A percentile compares a stretch with the other conserved stretches of the same genome.
Evolutionary conservation across 495 filamentous ascomycete genomes (phyloP).

Genomic region (Cercophora scortea): DNA sequence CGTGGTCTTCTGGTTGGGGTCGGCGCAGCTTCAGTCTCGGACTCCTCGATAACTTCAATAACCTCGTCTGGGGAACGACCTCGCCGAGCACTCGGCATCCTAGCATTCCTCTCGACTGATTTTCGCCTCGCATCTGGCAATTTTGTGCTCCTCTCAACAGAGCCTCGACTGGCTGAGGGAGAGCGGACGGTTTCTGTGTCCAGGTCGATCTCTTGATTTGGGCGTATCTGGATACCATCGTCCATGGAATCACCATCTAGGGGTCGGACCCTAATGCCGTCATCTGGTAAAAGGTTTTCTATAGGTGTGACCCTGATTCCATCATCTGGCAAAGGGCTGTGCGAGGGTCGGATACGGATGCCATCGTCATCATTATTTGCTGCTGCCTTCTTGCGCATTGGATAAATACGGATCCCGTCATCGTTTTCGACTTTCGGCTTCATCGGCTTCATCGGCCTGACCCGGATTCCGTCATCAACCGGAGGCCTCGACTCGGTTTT

Average conservation of each 20-base stretch:
- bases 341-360: conserved; percentile 15
- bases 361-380: conserved; percentile 26
- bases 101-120: conserved; percentile 11
- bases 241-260: background rate
- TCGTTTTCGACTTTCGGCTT: background rate
- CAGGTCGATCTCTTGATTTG: conserved; percentile 15
- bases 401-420: conserved; percentile 27
- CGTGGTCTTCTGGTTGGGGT: conserved; percentile 19
- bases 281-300: conserved; percentile 10
- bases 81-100: conserved; percentile 15
- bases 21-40: conserved; percentile 16
- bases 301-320: conserved; percentile 25
- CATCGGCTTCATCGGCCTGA: conserved; percentile 17
- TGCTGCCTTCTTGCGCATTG: conserved; percentile 13
- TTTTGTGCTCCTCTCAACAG: conserved; percentile 9
- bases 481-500: conserved; percentile 12
- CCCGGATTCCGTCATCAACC: conserved; percentile 26
- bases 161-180: conserved; percentile 21
- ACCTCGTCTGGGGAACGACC: conserved; percentile 39
- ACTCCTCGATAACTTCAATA: conserved; percentile 34
- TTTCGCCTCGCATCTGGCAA: conserved; percentile 14
- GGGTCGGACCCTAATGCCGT: conserved; percentile 21
- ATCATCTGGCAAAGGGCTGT: conserved; percentile 2
- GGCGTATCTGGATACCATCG: conserved; percentile 22
- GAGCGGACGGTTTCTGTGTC: conserved; percentile 22